Conservation (phyloP, 2,329 filamentous ascomycete genomes). For the Pseudohalonectria lignicola region DNA sequence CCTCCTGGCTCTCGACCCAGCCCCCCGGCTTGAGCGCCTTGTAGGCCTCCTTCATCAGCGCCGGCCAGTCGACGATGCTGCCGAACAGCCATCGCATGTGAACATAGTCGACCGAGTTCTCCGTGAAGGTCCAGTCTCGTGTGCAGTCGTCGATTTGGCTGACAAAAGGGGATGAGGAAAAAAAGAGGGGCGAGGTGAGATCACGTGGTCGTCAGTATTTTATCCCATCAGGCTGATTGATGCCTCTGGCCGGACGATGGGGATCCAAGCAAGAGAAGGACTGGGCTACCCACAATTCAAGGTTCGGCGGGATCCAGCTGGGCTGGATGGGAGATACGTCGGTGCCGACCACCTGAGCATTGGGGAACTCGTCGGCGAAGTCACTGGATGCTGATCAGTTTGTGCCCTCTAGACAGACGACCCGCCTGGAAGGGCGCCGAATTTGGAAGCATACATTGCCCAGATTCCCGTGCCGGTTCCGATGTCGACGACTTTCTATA, state of each 20-base stretch:
- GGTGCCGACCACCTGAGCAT: slow-evolving; percentile 35
- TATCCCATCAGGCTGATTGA: too few species aligned
- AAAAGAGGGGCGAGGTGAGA: too few species aligned
- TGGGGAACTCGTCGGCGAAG: slow-evolving; percentile 28
- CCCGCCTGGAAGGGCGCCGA: neutral
- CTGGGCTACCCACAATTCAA: slow-evolving; percentile 28
- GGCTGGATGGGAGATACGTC: slow-evolving; percentile 49
- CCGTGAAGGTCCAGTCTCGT: slow-evolving; percentile 32
- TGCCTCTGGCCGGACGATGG: too few species aligned
- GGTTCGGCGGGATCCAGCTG: slow-evolving; percentile 42
- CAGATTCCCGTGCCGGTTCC: slow-evolving; percentile 41
- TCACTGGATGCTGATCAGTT: slow-evolving; percentile 26
- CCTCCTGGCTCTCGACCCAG: slow-evolving; percentile 14
- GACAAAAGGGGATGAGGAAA: neutral
- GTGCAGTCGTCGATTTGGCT: slow-evolving; percentile 50
- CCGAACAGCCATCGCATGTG: slow-evolving; percentile 44
- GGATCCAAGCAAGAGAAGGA: too few species aligned
- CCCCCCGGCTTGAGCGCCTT: slow-evolving; percentile 41
- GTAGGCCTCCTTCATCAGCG: slow-evolving; percentile 34
- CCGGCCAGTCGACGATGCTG: slow-evolving; percentile 38
- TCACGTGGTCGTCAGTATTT: too few species aligned
- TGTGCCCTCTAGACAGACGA: neutral
- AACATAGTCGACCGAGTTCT: slow-evolving; percentile 41
- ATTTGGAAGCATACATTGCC: slow-evolving; percentile 20
- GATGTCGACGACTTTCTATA: slow-evolving; percentile 31